Evolutionary conservation across 202 grass and related monocot species (phyloP), one percentile per base, ranked within the genome.

Genomic region (Sporobolus alterniflorus): DNA sequence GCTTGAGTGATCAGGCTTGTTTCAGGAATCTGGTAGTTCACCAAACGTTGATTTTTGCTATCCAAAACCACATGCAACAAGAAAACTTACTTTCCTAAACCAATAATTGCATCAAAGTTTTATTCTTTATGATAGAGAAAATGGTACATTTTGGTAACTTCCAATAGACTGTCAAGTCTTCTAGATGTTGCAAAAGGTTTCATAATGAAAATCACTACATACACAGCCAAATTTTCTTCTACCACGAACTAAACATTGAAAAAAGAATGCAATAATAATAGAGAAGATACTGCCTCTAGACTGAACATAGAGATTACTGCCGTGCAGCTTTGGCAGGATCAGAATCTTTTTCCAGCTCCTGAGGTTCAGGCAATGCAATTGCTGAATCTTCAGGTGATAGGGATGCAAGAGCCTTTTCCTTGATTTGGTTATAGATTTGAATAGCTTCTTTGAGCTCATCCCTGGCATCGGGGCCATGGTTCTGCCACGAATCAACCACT

Each of bases 401-500:
- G 76, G 57, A 55, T 14, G 77, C 71, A 0, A 89, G 67, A 9
- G 77, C 84, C 55, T 99, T 99, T 82, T 49, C 68, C 74, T 87
- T 85, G 33, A 99, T 73, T 74, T 96, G 72, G 74, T 99, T 79
- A 36, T 92, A 95, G 44, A 90, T 76, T 48, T 66, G 82, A 87
- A 42, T 74, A 78, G 96, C 93, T 92, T 90, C 87, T 79, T 83
- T 87, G 78, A 96, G 83, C 80, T 94, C 87, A 30, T 96, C 96
- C 75, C 42, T 85, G 39, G 80, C 93, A 47, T 83, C 83, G 6
- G 84, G 69, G 21, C 92, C 96, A 91, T 98, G 91, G 74, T 75
- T 95, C 63, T 62, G 76, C 96, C 96, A 98, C 52, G 93, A 90
- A 87, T 89, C 87, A 67, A 92, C 59, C 40, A 95, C 91, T 81